A percentile compares a stretch with the other conserved stretches of the same genome.
These are phyloP conservation scores for Pestalotiopsis sp. DNA, from an alignment of 2,329 filamentous ascomycete genomes.

Conservation along the genomic window DNA sequence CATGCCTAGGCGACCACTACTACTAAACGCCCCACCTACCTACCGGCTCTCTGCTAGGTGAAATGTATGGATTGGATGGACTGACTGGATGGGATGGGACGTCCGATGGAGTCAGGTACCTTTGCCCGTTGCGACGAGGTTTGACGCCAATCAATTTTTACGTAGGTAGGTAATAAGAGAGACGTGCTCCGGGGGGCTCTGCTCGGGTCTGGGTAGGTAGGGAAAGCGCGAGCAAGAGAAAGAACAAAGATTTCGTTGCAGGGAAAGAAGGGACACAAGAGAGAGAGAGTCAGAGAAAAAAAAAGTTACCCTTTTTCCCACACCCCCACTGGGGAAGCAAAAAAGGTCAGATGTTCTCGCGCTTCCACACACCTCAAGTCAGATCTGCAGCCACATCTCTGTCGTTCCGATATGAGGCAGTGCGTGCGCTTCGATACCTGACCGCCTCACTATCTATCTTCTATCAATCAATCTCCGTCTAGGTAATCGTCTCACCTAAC, in stretches of 20 bases:
- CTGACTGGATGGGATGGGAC: not conserved
- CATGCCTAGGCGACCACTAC: not conserved
- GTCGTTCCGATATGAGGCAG: conserved; percentile 15
- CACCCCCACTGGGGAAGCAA: conserved; percentile 6
- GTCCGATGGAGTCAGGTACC: not conserved
- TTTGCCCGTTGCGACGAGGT: not conserved
- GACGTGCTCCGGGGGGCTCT: not conserved
- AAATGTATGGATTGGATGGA: not conserved
- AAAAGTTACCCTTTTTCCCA: conserved; percentile 16
- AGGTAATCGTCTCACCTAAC: not conserved
- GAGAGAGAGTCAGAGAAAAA: conserved; percentile 13
- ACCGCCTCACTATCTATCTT: conserved; percentile 3
- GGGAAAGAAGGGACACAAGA: conserved; percentile 10
- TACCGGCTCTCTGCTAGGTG: not conserved
- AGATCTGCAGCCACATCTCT: conserved; percentile 12
- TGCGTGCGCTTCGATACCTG: conserved; percentile 12
- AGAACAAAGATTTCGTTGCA: not conserved
- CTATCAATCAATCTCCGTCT: not conserved
- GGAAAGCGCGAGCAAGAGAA: not conserved
- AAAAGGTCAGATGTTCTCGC: conserved; percentile 16
- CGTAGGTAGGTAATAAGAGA: not conserved
- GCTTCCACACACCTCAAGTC: conserved; percentile 12
- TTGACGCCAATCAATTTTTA: not conserved
- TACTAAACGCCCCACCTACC: not conserved
- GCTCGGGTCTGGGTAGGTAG: not conserved